These are phyloP conservation scores for Phaffomyces thermotolerans DNA, from an alignment of 805 yeast species.

Conservation along the genomic window DNA sequence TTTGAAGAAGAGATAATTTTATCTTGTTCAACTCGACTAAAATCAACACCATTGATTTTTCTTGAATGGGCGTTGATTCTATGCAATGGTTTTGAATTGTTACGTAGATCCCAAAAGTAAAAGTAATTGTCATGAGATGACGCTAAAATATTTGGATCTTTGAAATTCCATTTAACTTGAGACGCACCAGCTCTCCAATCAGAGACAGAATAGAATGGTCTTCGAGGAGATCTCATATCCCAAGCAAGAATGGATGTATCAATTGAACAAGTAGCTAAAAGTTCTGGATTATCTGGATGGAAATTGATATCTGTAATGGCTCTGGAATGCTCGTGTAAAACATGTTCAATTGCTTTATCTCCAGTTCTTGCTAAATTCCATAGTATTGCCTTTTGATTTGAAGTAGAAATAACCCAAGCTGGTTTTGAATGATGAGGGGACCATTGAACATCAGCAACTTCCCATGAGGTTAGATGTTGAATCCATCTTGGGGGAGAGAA, in stretches of 20 bases:
- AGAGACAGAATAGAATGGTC: slow-evolving; percentile 74
- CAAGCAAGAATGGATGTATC: slow-evolving; percentile 83
- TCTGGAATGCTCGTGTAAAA: slow-evolving; percentile 81
- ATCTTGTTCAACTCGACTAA: slow-evolving; percentile 51
- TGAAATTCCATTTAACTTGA: slow-evolving; percentile 89
- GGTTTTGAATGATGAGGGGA: slow-evolving; percentile 84
- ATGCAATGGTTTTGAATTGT: slow-evolving; percentile 68
- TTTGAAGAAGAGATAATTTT: slow-evolving; percentile 77
- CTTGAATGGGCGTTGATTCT: slow-evolving; percentile 72
- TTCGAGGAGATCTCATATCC: slow-evolving; percentile 79
- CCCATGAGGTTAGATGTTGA: slow-evolving; percentile 92
- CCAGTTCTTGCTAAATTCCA: slow-evolving; percentile 81
- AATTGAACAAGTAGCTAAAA: slow-evolving; percentile 86
- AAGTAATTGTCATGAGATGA: slow-evolving; percentile 79
- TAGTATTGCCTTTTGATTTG: slow-evolving; percentile 89
- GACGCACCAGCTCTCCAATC: slow-evolving; percentile 95
- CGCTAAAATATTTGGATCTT: slow-evolving; percentile 70
- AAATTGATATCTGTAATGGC: slow-evolving; percentile 96
- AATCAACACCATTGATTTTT: slow-evolving; percentile 85
- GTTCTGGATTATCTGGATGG: slow-evolving; percentile 79
- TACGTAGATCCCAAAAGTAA: slow-evolving; percentile 82
- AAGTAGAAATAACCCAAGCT: slow-evolving; percentile 87
- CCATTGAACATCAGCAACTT: slow-evolving; percentile 99
- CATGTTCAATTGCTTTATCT: slow-evolving; percentile 72
- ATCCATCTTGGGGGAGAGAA: slow-evolving; percentile 92